A percentile compares a stretch with the other conserved stretches of the same genome.
Conservation (phyloP, 1,284 basidiomycete species). For the Cystobasidium pallidum region DNA sequence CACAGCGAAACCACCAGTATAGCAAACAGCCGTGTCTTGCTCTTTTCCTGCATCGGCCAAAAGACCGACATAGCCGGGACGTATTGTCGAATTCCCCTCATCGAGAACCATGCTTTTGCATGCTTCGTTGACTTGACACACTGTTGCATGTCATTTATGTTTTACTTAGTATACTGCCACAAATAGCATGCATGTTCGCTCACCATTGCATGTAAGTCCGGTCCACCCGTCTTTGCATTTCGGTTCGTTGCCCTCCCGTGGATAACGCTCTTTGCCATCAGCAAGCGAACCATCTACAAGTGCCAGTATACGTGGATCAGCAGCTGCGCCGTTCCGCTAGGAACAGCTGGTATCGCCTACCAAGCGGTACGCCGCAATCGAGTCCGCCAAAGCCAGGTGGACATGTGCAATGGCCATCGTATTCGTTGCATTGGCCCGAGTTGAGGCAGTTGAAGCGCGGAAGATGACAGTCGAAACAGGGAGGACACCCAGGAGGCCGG, state of each 20-base stretch:
- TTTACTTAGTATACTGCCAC: too few species aligned
- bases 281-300: slow-evolving; percentile 70
- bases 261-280: slow-evolving; percentile 80
- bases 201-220: slow-evolving; percentile 95
- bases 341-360: slow-evolving; percentile 51
- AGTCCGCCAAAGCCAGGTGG: slow-evolving; percentile 88
- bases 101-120: slow-evolving; percentile 60
- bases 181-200: background rate
- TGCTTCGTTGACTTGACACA: slow-evolving; percentile 78
- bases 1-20: slow-evolving; percentile 86
- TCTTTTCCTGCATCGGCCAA: slow-evolving; percentile 60
- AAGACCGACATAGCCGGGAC: slow-evolving; percentile 50
- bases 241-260: slow-evolving; percentile 75
- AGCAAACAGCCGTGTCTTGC: slow-evolving; percentile 82
- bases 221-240: slow-evolving; percentile 91
- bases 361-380: slow-evolving; percentile 81
- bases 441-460: slow-evolving; percentile 79
- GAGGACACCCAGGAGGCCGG: slow-evolving; percentile 17
- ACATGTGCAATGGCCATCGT: slow-evolving; percentile 87
- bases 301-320: slow-evolving; percentile 61
- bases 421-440: slow-evolving; percentile 80
- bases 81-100: slow-evolving; percentile 68
- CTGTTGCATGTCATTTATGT: slow-evolving; percentile 61
- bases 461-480: slow-evolving; percentile 82
- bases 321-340: background rate